phyloP scores from a whole-genome alignment of 2,329 filamentous ascomycete species.

The Arthrobotrys sinensis region DNA sequence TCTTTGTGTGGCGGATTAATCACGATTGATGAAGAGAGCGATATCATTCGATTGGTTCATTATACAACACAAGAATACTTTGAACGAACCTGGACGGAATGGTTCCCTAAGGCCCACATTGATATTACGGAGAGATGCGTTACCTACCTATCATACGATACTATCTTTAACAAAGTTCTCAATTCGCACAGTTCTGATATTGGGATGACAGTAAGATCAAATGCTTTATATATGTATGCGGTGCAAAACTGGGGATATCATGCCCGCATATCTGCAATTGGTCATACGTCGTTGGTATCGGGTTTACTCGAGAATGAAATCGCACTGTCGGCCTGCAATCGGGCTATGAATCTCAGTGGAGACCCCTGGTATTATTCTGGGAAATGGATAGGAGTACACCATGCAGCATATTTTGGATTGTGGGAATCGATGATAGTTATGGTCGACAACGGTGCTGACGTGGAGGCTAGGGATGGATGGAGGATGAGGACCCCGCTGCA shows the following conservation, averaged over 20 bases:
- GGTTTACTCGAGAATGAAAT: neutral
- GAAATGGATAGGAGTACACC: neutral
- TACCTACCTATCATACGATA: slow-evolving; percentile 31
- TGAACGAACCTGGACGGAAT: neutral
- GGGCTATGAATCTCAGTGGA: neutral
- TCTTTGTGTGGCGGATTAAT: slow-evolving; percentile 27
- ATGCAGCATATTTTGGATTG: slow-evolving; percentile 23
- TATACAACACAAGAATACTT: slow-evolving; percentile 46
- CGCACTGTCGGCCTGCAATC: neutral
- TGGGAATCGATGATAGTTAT: neutral
- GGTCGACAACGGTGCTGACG: neutral
- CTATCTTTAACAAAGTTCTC: slow-evolving; percentile 11
- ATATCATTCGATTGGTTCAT: slow-evolving; percentile 27
- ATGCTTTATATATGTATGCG: slow-evolving; percentile 12
- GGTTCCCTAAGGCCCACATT: slow-evolving; percentile 17
- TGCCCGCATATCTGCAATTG: slow-evolving; percentile 3
- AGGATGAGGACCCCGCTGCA: neutral
- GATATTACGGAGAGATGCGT: slow-evolving; percentile 24
- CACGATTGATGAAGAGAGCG: slow-evolving; percentile 18
- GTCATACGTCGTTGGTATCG: neutral
- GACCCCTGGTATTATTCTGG: too few relatives aligned
- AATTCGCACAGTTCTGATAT: too few relatives aligned
- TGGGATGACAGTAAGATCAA: neutral
- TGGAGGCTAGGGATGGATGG: slow-evolving; percentile 7
- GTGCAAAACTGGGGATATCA: slow-evolving; percentile 31